Percentiles rank a stretch among this genome's conserved stretches.
Evolutionary conservation across 768 basidiomycete species (phyloP).

Genomic region (Mrakia blollopis): DNA sequence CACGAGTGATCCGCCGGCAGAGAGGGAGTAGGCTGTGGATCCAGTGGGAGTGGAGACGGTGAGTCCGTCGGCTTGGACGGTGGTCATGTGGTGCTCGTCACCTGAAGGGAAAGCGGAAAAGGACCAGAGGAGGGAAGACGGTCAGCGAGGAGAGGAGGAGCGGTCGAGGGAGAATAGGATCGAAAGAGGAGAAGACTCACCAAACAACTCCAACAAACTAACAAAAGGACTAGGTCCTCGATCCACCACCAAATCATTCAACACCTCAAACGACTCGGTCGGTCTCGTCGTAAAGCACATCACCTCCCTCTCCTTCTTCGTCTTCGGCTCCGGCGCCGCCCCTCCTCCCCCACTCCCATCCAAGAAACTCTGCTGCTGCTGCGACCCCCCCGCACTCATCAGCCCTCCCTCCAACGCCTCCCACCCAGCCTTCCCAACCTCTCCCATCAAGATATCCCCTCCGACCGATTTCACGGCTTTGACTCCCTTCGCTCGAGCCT

Average conservation of each 20-base stretch:
- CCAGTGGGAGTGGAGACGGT: conserved; percentile 94
- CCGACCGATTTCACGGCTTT: conserved; percentile 83
- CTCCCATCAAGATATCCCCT: conserved; percentile 95
- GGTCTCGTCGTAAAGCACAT: conserved; percentile 92
- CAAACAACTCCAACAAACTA: conserved; percentile 89
- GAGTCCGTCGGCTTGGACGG: conserved; percentile 95
- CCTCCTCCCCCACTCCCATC: neutral
- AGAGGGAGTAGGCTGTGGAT: conserved; percentile 96
- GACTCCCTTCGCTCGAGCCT: conserved; percentile 55
- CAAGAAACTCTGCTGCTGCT: neutral
- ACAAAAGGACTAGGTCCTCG: conserved; percentile 97
- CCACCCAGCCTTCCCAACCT: conserved; percentile 86
- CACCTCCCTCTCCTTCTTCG: conserved; percentile 83
- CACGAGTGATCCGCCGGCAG: conserved; percentile 93
- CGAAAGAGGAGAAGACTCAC: conserved; percentile 51
- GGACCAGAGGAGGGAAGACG: conserved; percentile 17
- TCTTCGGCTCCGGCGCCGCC: conserved; percentile 34
- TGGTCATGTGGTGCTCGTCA: conserved; percentile 98
- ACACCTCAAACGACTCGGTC: conserved; percentile 90
- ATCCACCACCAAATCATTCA: conserved; percentile 97
- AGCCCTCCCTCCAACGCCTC: conserved; percentile 74
- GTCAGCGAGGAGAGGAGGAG: neutral
- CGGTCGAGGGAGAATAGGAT: neutral
- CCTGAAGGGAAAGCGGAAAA: conserved; percentile 51
- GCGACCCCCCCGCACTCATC: neutral